Base-by-base conservation (phyloP, 140 eudicot genomes). In the Anethum foeniculum region DNA sequence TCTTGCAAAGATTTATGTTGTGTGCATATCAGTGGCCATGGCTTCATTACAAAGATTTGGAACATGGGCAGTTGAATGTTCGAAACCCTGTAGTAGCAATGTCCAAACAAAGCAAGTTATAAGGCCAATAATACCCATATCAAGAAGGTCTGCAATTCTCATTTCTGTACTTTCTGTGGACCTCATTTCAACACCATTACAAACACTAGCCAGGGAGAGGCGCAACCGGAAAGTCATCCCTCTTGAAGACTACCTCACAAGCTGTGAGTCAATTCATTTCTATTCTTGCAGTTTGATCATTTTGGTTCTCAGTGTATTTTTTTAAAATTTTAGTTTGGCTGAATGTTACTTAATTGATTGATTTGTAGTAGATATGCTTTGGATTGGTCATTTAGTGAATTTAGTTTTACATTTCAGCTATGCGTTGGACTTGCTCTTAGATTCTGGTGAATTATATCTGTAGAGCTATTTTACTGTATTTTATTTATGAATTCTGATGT, bases 141-240 rank as follows among this genome's bases (percentile, higher is more conserved):
- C 97, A 23, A 89, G 96, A 90, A 92, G 97, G 85, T 83, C 90
- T 41, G 85, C 84, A 56, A 78, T 90, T 84, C 82, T 91, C 71
- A 81, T 89, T 7, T 83, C 93, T 79, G 86, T 84, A 32, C 76
- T 86, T 65, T 91, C 91, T 54, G 72, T 90, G 7, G 77, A 84
- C 85, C 85, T 87, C 77, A 27, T 81, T 47, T 85, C 86, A n/a
- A 81, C 79, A 8, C 88, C 98, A 28, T 91, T 83, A 46, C 85
- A 90, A 30, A 84, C 86, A 62, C 52, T 75, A 13, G 99, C 99
- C 47, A 93, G 98, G 86, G 98, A 93, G 82, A 85, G 99, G 80
- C 93, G 99, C 80, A 88, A 78, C 54, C 82, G 89, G 80, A 89
- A 91, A 79, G 74, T 23, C 16, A 93, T 96, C 88, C 98, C 99